These are phyloP conservation scores for Colletotrichum sp. DNA, from an alignment of 2,329 filamentous ascomycete genomes.

Conservation along the genomic window DNA sequence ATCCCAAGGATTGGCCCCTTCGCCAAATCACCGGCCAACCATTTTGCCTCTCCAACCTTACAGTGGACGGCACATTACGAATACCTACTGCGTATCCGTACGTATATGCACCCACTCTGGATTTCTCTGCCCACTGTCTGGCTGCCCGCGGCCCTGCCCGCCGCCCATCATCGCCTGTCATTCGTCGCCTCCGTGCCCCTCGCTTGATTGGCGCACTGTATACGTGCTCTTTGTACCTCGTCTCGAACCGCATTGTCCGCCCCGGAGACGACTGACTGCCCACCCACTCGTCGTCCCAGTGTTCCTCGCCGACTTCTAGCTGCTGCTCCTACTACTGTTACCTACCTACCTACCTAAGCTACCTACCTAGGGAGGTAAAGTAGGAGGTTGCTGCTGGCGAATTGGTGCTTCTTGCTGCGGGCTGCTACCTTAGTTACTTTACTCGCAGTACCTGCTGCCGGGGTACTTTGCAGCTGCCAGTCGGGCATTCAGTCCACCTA, in stretches of 20 bases:
- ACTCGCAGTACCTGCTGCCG: not conserved
- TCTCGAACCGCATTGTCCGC: slow-evolving; percentile 13
- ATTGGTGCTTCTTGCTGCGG: not conserved
- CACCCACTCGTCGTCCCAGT: not conserved
- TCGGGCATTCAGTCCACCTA: not conserved
- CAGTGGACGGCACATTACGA: not conserved
- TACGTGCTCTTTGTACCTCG: not conserved
- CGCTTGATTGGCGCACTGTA: not conserved
- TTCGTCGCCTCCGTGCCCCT: not conserved
- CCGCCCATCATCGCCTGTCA: not conserved
- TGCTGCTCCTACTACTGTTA: not conserved
- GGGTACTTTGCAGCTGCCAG: not conserved
- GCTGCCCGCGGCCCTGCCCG: not conserved
- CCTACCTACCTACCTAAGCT: not conserved
- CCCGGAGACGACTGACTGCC: slow-evolving; percentile 11
- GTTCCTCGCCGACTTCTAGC: not conserved
- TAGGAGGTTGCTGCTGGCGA: not conserved
- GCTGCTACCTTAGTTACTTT: not conserved
- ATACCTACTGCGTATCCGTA: not conserved
- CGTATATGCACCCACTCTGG: not conserved
- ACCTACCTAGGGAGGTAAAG: not conserved
- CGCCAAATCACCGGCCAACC: not conserved
- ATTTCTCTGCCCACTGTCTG: not conserved
- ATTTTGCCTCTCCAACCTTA: not conserved
- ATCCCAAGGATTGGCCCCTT: not conserved